These are phyloP conservation scores for Xylogone sp. DNA, from an alignment of 2,329 filamentous ascomycete genomes.

Conservation along the genomic window DNA sequence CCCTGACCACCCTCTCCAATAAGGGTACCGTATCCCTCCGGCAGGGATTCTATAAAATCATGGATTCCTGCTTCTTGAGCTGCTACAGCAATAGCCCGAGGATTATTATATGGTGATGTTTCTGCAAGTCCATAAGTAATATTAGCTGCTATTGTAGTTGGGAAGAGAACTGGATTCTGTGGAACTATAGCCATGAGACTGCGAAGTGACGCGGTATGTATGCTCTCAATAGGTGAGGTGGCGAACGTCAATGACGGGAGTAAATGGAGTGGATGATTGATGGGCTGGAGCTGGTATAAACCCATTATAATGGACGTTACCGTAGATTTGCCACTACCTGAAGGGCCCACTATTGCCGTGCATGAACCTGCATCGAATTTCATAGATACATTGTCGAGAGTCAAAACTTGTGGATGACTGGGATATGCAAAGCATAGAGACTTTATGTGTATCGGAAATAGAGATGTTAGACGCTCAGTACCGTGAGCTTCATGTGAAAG, in stretches of 20 bases:
- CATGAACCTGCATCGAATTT: conserved; percentile 59
- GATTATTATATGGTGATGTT: conserved; percentile 45
- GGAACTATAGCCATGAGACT: conserved; percentile 63
- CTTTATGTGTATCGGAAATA: conserved; percentile 48
- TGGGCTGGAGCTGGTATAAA: conserved; percentile 50
- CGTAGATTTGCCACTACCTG: conserved; percentile 90
- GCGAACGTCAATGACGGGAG: conserved; percentile 47
- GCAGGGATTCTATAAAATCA: conserved; percentile 71
- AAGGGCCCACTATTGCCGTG: conserved; percentile 76
- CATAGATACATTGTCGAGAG: conserved; percentile 65
- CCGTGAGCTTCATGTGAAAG: conserved; percentile 28
- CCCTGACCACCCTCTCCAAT: conserved; percentile 73
- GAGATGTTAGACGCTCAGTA: conserved; percentile 43
- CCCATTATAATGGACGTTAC: conserved; percentile 71
- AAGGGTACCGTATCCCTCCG: conserved; percentile 65
- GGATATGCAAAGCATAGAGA: conserved; percentile 72
- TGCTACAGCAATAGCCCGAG: conserved; percentile 42
- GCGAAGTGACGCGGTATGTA: conserved; percentile 60
- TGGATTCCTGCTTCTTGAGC: conserved; percentile 64
- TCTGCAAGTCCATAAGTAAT: conserved; percentile 73
- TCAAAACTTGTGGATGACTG: conserved; percentile 42
- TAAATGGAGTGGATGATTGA: not conserved
- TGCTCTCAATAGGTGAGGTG: conserved; percentile 47
- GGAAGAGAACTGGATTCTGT: conserved; percentile 73
- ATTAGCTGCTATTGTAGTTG: conserved; percentile 71